These are phyloP conservation scores for Hyphopichia buzzinii DNA, from an alignment of 1,139 yeast genomes.

Conservation along the genomic window DNA sequence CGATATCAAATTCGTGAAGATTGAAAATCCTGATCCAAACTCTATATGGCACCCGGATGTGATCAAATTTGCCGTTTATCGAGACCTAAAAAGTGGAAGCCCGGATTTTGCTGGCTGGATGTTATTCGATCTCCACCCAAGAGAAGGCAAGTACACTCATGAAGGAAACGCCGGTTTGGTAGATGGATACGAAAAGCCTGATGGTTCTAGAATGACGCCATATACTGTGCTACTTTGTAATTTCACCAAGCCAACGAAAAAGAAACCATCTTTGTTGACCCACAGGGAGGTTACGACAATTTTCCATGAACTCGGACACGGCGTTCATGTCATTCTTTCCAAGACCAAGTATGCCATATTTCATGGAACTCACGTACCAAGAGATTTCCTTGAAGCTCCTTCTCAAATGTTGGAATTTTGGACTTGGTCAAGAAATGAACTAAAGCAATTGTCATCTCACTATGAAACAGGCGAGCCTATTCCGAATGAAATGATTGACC, in stretches of 20 bases:
- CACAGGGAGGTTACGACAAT: constrained; percentile 80
- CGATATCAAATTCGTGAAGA: constrained; percentile 61
- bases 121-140: constrained; percentile 78
- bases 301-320: constrained; percentile 90
- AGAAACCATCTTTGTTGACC: constrained; percentile 72
- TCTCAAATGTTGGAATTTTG: constrained; percentile 88
- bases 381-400: constrained; percentile 90
- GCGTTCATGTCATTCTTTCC: constrained; percentile 75
- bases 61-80: constrained; percentile 71
- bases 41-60: constrained; percentile 75
- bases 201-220: constrained; percentile 58
- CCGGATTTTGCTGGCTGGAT: constrained; percentile 77
- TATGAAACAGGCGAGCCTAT: constrained; percentile 61
- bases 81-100: constrained; percentile 41
- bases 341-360: constrained; percentile 62
- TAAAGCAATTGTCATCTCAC: constrained; percentile 62
- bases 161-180: constrained; percentile 78
- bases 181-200: constrained; percentile 54
- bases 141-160: constrained; percentile 83
- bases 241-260: constrained; percentile 71
- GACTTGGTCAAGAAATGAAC: constrained; percentile 73
- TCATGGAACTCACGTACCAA: constrained; percentile 72
- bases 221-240: constrained; percentile 81
- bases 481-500: constrained; percentile 56
- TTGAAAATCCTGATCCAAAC: constrained; percentile 31